Percentiles rank a stretch among this genome's conserved stretches.
Evolutionary conservation across 2,329 filamentous ascomycete species (phyloP).

Genomic region (Aureobasidium musti): DNA sequence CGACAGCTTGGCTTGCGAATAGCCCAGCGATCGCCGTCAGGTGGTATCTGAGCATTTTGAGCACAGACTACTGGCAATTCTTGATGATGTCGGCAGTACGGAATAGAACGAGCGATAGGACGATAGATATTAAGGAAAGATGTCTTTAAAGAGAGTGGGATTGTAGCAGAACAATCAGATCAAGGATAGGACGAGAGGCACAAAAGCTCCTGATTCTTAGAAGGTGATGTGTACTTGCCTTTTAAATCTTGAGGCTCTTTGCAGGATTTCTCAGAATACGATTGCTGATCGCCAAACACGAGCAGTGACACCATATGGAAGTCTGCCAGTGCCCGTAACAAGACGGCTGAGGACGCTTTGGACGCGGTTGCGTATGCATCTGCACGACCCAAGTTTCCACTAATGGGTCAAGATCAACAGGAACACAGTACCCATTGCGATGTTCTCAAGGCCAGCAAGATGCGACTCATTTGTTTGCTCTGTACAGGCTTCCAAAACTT

Average conservation of each 20-base stretch:
- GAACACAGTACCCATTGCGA: constrained; percentile 13
- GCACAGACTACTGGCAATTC: background rate
- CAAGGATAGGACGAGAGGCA: background rate
- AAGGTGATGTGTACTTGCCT: background rate
- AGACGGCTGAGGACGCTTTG: constrained; percentile 10
- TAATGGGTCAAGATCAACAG: constrained; percentile 25
- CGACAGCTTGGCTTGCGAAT: constrained; percentile 17
- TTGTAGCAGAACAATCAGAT: background rate
- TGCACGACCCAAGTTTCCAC: constrained; percentile 18
- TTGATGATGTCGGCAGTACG: background rate
- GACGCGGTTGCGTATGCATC: constrained; percentile 7
- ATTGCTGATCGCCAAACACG: constrained; percentile 18
- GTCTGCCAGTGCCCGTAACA: constrained; percentile 15
- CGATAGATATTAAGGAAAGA: background rate
- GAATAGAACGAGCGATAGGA: background rate
- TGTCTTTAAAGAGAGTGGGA: background rate
- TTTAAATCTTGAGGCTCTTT: constrained; percentile 6
- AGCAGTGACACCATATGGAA: constrained; percentile 14
- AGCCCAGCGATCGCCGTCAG: constrained; percentile 10
- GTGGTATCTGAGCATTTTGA: constrained; percentile 1
- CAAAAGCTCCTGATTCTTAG: background rate
- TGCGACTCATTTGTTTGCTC: constrained; percentile 17
- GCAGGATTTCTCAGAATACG: background rate
- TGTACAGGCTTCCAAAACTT: background rate
- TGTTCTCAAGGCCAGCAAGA: constrained; percentile 13